Conservation (phyloP, 2,329 filamentous ascomycete genomes). For the Ceratocystis colombiana region DNA sequence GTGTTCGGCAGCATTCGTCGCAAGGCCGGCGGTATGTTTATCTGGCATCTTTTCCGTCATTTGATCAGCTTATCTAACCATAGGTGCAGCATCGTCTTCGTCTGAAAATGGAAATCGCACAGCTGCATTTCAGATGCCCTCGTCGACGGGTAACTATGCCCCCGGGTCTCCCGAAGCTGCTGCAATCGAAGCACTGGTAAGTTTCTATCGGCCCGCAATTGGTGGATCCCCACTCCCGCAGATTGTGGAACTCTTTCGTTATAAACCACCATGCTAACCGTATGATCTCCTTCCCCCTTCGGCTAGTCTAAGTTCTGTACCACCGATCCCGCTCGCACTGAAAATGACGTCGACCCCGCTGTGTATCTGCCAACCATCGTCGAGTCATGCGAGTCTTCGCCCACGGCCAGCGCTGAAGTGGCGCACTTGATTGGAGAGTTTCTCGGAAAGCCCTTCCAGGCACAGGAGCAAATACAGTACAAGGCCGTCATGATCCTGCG, state of each 20-base stretch:
- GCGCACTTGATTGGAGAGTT: slow-evolving; percentile 73
- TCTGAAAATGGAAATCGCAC: neutral
- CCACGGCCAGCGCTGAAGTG: slow-evolving; percentile 70
- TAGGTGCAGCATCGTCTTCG: neutral
- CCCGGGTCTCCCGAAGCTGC: slow-evolving; percentile 21
- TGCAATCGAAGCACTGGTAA: slow-evolving; percentile 23
- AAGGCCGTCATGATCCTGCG: slow-evolving; percentile 92
- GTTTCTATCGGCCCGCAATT: neutral
- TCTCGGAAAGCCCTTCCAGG: slow-evolving; percentile 60
- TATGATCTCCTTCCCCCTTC: neutral
- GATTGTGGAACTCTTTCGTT: neutral
- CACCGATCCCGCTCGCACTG: slow-evolving; percentile 19
- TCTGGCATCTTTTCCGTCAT: neutral
- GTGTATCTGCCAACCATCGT: slow-evolving; percentile 88
- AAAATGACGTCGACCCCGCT: slow-evolving; percentile 56
- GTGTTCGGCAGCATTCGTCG: slow-evolving; percentile 21
- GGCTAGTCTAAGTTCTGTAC: slow-evolving; percentile 22
- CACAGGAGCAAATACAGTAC: slow-evolving; percentile 67
- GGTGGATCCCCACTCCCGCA: neutral
- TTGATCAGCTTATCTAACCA: neutral
- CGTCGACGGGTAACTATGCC: slow-evolving; percentile 14
- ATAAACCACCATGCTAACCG: neutral
- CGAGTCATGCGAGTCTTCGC: slow-evolving; percentile 87
- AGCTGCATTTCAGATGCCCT: slow-evolving; percentile 1
- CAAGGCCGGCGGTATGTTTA: slow-evolving; percentile 18